Evolutionary conservation across 2,329 filamentous ascomycete species (phyloP), one percentile per base, ranked within the genome.

Genomic region (Colletotrichum agaves): DNA sequence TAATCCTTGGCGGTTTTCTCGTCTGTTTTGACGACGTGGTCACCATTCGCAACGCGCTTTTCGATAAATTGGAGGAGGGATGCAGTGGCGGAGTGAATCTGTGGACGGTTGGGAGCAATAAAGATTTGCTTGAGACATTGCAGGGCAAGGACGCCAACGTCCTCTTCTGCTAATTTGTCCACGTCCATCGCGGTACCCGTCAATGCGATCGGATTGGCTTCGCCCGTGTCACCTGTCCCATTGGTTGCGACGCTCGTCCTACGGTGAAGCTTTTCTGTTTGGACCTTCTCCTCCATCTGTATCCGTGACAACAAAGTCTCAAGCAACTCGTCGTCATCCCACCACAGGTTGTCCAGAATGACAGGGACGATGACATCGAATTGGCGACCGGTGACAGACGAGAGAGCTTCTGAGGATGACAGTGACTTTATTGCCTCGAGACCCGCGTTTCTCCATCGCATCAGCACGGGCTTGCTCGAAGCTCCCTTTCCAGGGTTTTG

Each of bases 41-140:
- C 84, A 69, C 82, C 80, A 73, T 86, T 83, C 67, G 79, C 75
- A 47, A 90, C 82, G 61, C 86, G 83, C 63, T 88, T 85, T 62
- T 87, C 85, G 69, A 97, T 88, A 75, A 97, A 98, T 35, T 86
- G 87, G 56, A 98, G 82, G 27, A 96, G 85, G 1, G 91, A 87
- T 1, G 84, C 82, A 0, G 94, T 96, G 15, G 93, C 93, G 43
- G 88, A 83, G 63, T 94, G 90, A 50, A 97, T 91, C 77, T 98
- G 95, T 8, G 89, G 86, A 62, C 93, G 86, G 74, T 94, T 97
- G 70, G 94, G 93, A 8, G 90, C 89, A 33, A 92, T 85, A 74
- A 97, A 97, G 52, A 98, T 92, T 73, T 91, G 90, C 79, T 95
- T 93, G 62, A 99, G 82, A 75, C 94, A 97, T 73, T 94, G 91